Percentiles rank a stretch among this genome's conserved stretches.
Conservation (phyloP, 768 basidiomycete genomes). For the Leccinum pellstonianum region DNA sequence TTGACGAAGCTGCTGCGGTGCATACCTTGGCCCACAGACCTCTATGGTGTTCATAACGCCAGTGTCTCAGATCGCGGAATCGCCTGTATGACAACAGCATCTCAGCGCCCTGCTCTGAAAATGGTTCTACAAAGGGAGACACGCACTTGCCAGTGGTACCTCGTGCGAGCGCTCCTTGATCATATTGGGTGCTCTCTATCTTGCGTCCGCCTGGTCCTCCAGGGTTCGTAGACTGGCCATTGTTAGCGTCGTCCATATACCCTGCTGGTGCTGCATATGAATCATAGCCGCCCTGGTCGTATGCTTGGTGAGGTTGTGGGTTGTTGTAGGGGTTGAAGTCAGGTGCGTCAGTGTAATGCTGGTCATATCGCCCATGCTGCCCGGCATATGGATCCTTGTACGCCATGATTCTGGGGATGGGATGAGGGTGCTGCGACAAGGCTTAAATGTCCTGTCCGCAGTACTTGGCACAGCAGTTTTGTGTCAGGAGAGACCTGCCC, state of each 20-base stretch:
- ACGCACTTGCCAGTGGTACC: conserved; percentile 32
- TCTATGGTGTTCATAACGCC: conserved; percentile 58
- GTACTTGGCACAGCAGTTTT: conserved; percentile 11
- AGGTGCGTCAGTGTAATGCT: conserved; percentile 35
- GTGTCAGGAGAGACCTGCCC: background rate
- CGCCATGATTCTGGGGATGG: conserved; percentile 34
- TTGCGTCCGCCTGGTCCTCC: conserved; percentile 23
- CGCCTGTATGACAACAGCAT: conserved; percentile 13
- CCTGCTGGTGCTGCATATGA: conserved; percentile 25
- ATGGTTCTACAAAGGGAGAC: conserved; percentile 6
- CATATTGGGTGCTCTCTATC: conserved; percentile 39
- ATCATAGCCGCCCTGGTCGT: conserved; percentile 48
- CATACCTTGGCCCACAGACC: conserved; percentile 67
- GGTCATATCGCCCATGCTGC: conserved; percentile 29
- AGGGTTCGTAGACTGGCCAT: conserved; percentile 16
- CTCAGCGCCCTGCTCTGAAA: conserved; percentile 3
- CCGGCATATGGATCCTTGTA: conserved; percentile 56
- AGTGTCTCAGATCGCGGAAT: conserved; percentile 41
- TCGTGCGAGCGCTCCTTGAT: conserved; percentile 42
- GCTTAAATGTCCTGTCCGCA: background rate
- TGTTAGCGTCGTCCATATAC: conserved; percentile 40
- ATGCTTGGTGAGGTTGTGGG: conserved; percentile 47
- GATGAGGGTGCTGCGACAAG: conserved; percentile 24
- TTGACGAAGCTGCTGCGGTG: background rate
- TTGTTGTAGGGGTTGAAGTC: conserved; percentile 47